Evolutionary conservation across 306 rosid genomes (phyloP), one percentile per base, ranked within the genome.

Genomic region (Senna siamea): DNA sequence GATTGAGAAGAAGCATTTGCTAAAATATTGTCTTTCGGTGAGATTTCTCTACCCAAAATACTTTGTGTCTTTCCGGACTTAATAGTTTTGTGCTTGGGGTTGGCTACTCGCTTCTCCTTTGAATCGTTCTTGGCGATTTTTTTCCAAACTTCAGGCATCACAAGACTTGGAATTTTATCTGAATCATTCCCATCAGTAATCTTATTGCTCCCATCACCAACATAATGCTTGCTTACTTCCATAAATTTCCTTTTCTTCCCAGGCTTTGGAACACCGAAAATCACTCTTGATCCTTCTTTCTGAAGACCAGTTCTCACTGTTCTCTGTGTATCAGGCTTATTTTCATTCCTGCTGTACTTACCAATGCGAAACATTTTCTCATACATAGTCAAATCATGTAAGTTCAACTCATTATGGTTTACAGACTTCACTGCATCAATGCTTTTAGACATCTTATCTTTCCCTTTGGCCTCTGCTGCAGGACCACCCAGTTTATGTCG

Each of bases 201-300:
- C 78, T 86, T 92, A 19, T 63, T 78, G 84, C 80, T 76, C 79
- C 73, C 83, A 68, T 86, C 91, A 44, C 82, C 86, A 51, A 75
- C 93, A 78, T 92, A 92, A 77, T 95, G 98, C 81, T 95, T 92
- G 91, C 98, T 95, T 65, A 95, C 99, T 58, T 92, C 99, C 98
- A 95, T 92, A 77, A 90, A 95, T 76, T 95, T 95, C 80, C 98
- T 87, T 85, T 92, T 95, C 85, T 89, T 93, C 65, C 98, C 98
- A 69, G 97, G 99, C 80, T 89, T 92, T 22, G 99, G 99, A 82
- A 95, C 88, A 55, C 98, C 99, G 79, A 88, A 85, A 79, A 86
- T 69, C 60, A 85, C 98, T 81, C 78, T 83, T 0, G 98, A 85
- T 44, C 93, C 98, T 83, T 95, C 95, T 76, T 92, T 89, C 83